Conservation (phyloP, 306 rosid species). For the Medicago arabica region DNA sequence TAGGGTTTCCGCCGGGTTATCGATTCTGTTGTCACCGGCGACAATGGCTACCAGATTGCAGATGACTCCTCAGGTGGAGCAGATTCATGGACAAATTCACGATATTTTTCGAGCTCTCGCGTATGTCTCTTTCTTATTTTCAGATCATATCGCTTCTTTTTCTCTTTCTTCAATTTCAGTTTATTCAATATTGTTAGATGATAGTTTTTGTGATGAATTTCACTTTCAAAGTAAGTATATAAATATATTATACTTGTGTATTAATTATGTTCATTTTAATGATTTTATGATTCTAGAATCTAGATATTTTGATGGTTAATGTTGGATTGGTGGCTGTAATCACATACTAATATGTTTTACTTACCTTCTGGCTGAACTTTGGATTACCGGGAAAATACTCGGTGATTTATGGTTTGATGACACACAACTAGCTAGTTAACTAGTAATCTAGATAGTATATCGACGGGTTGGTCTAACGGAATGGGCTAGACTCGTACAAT, state of each 20-base stretch:
- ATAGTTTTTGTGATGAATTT: background rate
- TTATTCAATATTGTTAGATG: background rate
- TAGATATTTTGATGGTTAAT: background rate
- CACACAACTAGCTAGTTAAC: background rate
- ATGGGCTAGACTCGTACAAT: no score
- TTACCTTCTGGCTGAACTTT: no score
- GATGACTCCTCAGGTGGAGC: slow-evolving; percentile 22
- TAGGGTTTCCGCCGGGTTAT: slow-evolving; percentile 2
- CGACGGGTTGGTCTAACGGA: background rate
- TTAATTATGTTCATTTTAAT: background rate
- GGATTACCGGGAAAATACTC: no score
- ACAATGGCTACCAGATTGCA: slow-evolving; percentile 17
- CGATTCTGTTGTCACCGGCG: background rate
- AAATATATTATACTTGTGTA: background rate
- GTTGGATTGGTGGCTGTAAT: background rate
- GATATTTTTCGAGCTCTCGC: slow-evolving; percentile 26
- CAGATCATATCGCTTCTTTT: background rate
- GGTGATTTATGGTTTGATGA: slow-evolving; percentile 17
- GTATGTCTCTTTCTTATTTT: slow-evolving; percentile 8
- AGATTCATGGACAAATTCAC: slow-evolving; percentile 26
- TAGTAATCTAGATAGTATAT: background rate
- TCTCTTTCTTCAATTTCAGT: background rate
- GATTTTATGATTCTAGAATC: slow-evolving; percentile 1
- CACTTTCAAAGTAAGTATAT: background rate
- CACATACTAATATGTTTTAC: background rate